phyloP scores from a whole-genome alignment of 257 asterid genomes.

The Solanum medicagineum region DNA sequence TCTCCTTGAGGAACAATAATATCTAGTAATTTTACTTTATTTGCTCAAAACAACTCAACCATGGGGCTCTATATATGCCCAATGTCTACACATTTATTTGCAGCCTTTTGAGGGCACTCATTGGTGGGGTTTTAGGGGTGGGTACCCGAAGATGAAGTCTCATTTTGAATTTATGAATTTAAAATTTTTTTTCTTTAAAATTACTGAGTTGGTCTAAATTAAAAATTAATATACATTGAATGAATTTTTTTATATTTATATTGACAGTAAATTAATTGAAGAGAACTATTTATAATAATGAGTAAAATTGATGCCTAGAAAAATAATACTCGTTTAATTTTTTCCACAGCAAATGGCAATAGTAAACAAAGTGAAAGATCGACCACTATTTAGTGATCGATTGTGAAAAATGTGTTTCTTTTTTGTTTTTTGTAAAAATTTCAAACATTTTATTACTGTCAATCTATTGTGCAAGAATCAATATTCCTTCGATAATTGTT shows the following conservation, averaged over 20 bases:
- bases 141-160: rapidly evolving
- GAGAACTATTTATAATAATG: not conserved
- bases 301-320: not conserved
- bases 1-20: not conserved
- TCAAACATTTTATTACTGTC: not conserved
- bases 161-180: not conserved
- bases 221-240: not conserved
- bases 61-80: not conserved
- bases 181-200: not conserved
- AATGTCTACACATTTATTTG: not conserved
- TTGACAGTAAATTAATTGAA: not conserved
- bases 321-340: not conserved
- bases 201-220: too few species aligned
- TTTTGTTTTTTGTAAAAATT: too few species aligned
- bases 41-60: not conserved
- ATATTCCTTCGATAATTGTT: not conserved
- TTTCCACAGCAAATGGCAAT: not conserved
- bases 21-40: not conserved
- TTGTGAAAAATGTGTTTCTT: not conserved
- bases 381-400: not conserved
- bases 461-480: not conserved
- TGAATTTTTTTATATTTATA: too few species aligned
- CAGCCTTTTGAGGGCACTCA: not conserved
- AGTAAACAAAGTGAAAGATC: not conserved
- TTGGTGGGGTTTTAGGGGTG: not conserved